These are phyloP conservation scores for Ganoderma leucocontextum DNA, from an alignment of 1,284 basidiomycete genomes.

Conservation along the genomic window DNA sequence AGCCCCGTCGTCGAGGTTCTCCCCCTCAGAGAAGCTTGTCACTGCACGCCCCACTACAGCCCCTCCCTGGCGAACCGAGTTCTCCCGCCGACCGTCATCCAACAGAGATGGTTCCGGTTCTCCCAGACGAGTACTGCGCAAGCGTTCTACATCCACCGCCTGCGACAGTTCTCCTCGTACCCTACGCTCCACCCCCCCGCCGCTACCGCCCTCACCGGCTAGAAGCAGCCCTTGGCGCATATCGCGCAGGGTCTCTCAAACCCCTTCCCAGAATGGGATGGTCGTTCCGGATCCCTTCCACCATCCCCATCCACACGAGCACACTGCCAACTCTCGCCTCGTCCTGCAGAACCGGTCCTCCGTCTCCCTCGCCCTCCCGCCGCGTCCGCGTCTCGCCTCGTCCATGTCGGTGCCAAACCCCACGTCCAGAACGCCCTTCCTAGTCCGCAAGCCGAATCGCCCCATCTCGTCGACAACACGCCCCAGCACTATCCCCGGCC, in stretches of 20 bases:
- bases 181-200: not conserved
- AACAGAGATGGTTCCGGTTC: not conserved
- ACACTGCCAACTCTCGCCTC: not conserved
- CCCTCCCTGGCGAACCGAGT: not conserved
- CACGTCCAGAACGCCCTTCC: slow-evolving; percentile 11
- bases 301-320: not conserved
- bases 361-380: not conserved
- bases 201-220: not conserved
- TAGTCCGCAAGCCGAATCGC: slow-evolving; percentile 13
- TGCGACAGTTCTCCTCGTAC: not conserved
- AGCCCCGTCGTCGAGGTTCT: not conserved
- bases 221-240: not conserved
- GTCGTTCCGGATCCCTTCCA: not conserved
- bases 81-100: not conserved
- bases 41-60: not conserved
- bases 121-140: slow-evolving; percentile 3
- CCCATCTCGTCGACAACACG: not conserved
- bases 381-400: not conserved
- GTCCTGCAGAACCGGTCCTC: slow-evolving; percentile 1
- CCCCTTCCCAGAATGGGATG: not conserved
- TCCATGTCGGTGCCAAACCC: not conserved
- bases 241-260: not conserved
- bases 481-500: not conserved
- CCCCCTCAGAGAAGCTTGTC: not conserved
- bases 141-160: not conserved